These are phyloP conservation scores for Gamsiella multidivaricata DNA, from an alignment of 192 early-diverging fungal genomes.

Conservation along the genomic window DNA sequence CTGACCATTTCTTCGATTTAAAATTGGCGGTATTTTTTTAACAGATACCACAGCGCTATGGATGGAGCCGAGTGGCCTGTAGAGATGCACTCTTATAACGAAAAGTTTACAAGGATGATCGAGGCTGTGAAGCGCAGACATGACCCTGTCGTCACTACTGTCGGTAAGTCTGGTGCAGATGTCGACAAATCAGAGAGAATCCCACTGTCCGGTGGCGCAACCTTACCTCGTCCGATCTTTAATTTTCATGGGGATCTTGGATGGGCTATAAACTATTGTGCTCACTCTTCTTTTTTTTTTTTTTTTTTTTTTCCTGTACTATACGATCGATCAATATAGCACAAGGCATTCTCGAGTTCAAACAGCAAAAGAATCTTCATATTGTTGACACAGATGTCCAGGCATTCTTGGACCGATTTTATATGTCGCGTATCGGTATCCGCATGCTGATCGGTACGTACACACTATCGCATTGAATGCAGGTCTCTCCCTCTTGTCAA, in stretches of 20 bases:
- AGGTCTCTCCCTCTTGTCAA: background rate
- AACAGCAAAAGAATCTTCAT: conserved; percentile 64
- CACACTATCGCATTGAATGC: background rate
- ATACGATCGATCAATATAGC: conserved; percentile 57
- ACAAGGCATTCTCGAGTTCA: conserved; percentile 94
- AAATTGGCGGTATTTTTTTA: no score
- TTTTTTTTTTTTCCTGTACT: background rate
- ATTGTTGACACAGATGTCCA: conserved; percentile 82
- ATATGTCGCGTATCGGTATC: conserved; percentile 98
- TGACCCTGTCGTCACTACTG: conserved; percentile 90
- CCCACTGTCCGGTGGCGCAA: background rate
- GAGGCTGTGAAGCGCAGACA: conserved; percentile 94
- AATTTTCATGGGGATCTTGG: conserved; percentile 28
- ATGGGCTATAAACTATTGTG: background rate
- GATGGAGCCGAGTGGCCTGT: conserved; percentile 69
- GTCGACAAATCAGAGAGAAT: no score
- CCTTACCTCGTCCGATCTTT: conserved; percentile 20
- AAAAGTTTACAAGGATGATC: conserved; percentile 86
- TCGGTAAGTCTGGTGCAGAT: conserved; percentile 62
- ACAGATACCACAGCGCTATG: conserved; percentile 68
- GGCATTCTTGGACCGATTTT: conserved; percentile 94
- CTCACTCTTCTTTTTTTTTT: background rate
- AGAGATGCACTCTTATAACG: conserved; percentile 82
- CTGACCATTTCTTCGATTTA: no score
- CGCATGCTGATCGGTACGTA: conserved; percentile 92